Evolutionary conservation across 2,329 filamentous ascomycete species (phyloP), one percentile per base, ranked within the genome.

Genomic region (Neonectria hederae): DNA sequence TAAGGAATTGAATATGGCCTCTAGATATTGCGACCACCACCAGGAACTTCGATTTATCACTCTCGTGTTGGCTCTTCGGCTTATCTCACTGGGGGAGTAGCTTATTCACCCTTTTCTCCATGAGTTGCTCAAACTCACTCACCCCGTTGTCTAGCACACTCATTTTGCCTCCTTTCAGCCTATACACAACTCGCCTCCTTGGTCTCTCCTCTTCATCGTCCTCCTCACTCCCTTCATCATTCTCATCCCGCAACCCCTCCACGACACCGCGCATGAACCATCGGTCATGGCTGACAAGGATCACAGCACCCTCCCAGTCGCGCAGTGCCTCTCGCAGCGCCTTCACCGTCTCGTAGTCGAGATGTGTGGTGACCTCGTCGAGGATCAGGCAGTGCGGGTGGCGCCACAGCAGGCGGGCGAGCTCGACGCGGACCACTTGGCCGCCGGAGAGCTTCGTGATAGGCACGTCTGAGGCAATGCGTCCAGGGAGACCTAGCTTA

Each of bases 361-460:
- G 83, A 81, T 97, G 93, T 1, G 93, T 95, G 7, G 92, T 96
- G 24, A 93, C 90, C 76, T 93, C 93, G 75, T 95, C 92, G 8
- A 95, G 84, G 6, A 95, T 84, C 2, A 95, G 83, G 61, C 92
- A 85, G 68, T 94, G 92, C 21, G 92, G 92, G 4, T 86, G 82
- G 43, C 81, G 81, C 84, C 89, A 90, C 38, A 95, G 79, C n/a
- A 94, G 78, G 52, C 87, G 84, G 1, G 91, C 91, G 54, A 95
- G 81, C 65, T 90, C 89, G 57, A 82, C 81, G 19, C 86, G 80
- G 53, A 91, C 90, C 22, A 93, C 85, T 77, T 97, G 93, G 0
- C 93, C 93, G 43, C 93, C 93, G 0, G 92, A 95, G 1, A 97
- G 83, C 74, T 89, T 87, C n/a, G 79, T 78, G 0, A 97, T 77